phyloP scores from a whole-genome alignment of 129 eudicot genomes.

The Flaveria robusta region DNA sequence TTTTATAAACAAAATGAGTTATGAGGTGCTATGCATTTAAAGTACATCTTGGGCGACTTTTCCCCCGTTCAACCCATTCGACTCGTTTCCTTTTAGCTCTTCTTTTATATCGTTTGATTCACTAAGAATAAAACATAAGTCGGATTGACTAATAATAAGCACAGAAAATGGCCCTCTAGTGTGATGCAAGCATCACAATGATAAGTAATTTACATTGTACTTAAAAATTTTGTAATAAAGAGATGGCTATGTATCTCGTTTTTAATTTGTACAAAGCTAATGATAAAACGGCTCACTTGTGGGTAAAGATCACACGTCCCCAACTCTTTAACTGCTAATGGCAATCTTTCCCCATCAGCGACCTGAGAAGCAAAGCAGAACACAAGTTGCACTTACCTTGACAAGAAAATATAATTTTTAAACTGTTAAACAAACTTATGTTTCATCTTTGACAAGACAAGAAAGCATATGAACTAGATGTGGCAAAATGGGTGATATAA shows the following conservation, averaged over 20 bases:
- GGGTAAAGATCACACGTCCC: slow-evolving; percentile 96
- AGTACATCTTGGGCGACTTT: too few species aligned
- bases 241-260: background rate
- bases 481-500: background rate
- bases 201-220: slow-evolving; percentile 3
- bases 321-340: slow-evolving; percentile 89
- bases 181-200: slow-evolving; percentile 18
- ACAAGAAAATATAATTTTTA: background rate
- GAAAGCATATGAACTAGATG: slow-evolving; percentile 12
- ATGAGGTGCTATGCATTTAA: background rate
- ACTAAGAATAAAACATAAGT: background rate
- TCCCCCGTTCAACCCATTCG: too few species aligned
- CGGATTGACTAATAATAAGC: background rate
- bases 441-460: slow-evolving; percentile 22
- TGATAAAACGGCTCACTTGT: slow-evolving; percentile 51
- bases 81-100: too few species aligned
- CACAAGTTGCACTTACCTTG: slow-evolving; percentile 14
- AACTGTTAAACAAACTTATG: slow-evolving; percentile 1
- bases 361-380: slow-evolving; percentile 49
- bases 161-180: background rate
- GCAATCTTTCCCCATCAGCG: slow-evolving; percentile 94
- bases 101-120: background rate
- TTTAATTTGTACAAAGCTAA: slow-evolving; percentile 4
- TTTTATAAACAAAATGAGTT: background rate
- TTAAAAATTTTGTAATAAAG: background rate